These are phyloP conservation scores for Annulohypoxylon maeteangense DNA, from an alignment of 495 filamentous ascomycete species.

Conservation along the genomic window DNA sequence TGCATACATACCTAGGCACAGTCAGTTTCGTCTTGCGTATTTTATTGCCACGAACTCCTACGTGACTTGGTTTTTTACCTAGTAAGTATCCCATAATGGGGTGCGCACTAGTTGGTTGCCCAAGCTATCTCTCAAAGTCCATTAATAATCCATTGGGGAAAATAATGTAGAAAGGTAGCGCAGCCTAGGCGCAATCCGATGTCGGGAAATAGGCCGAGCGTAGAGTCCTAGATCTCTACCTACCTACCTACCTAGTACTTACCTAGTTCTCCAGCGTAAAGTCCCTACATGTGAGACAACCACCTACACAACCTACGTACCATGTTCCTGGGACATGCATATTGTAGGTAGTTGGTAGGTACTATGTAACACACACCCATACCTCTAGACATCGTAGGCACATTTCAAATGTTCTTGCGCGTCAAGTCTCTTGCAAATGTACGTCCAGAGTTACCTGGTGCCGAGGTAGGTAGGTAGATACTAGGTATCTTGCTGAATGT, in stretches of 20 bases:
- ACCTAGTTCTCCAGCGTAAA: neutral
- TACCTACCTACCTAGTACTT: no score
- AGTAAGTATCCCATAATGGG: no score
- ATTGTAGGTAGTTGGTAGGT: no score
- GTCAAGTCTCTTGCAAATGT: neutral
- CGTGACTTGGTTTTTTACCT: no score
- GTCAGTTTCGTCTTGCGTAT: no score
- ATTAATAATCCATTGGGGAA: neutral
- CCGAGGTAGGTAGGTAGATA: no score
- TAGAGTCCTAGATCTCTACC: neutral
- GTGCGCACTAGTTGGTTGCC: no score
- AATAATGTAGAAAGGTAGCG: neutral
- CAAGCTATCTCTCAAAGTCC: no score
- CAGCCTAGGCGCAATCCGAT: neutral
- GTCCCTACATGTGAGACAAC: neutral
- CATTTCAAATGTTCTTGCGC: neutral
- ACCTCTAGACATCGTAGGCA: no score
- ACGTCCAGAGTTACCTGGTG: neutral
- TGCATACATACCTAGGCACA: neutral
- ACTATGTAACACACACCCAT: no score
- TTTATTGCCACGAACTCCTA: no score
- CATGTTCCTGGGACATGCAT: constrained; percentile 3
- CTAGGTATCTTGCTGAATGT: neutral
- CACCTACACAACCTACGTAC: neutral
- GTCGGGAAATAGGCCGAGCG: neutral